Conservation (phyloP, 306 rosid species). For the Lupinus albus region DNA sequence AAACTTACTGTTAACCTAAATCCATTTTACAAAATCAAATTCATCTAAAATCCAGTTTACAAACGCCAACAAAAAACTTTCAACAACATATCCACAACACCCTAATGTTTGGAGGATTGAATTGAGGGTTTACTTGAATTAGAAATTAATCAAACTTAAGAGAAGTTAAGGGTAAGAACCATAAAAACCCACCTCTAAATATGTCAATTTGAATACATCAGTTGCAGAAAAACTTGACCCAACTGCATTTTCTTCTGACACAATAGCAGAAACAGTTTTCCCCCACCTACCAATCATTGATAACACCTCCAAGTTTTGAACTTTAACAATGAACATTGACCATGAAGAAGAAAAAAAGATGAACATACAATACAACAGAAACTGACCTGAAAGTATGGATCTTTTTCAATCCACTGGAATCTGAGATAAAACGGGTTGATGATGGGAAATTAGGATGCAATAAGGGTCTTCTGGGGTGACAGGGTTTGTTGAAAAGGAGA, state of each 20-base stretch:
- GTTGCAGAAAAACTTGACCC: slow-evolving; percentile 56
- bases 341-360: neutral
- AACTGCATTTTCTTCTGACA: slow-evolving; percentile 62
- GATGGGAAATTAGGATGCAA: slow-evolving; percentile 35
- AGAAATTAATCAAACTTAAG: slow-evolving; percentile 32
- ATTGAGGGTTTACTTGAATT: no score
- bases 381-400: slow-evolving; percentile 53
- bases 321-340: neutral
- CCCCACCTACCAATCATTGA: slow-evolving; percentile 45
- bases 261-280: slow-evolving; percentile 60
- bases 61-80: no score
- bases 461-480: slow-evolving; percentile 31
- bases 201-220: slow-evolving; percentile 72
- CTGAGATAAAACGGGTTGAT: slow-evolving; percentile 21
- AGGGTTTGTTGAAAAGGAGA: slow-evolving; percentile 46
- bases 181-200: slow-evolving; percentile 73
- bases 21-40: no score
- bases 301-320: no score
- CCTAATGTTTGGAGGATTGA: no score
- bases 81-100: no score
- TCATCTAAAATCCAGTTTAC: no score
- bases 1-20: no score
- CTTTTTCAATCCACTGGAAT: slow-evolving; percentile 41
- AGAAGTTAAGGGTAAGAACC: slow-evolving; percentile 33
- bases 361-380: slow-evolving; percentile 5